Conservation (phyloP, 495 filamentous ascomycete genomes). For the Mycothermus thermophilus region DNA sequence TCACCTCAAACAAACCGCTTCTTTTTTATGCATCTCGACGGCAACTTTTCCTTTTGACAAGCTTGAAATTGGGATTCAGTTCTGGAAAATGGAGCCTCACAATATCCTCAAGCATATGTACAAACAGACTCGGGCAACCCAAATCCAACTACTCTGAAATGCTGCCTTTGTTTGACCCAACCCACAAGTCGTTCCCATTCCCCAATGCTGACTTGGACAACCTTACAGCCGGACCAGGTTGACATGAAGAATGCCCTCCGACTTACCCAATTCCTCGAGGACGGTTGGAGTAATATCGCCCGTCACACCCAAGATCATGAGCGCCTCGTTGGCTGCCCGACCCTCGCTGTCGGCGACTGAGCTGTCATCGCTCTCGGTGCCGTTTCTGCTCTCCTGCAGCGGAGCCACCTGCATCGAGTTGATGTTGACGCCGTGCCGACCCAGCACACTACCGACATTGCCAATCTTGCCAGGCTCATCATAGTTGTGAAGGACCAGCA, state of each 20-base stretch:
- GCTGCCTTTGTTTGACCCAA: no score
- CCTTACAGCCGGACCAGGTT: constrained; percentile 39
- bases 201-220: no score
- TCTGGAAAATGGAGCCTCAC: no score
- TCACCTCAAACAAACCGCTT: no score
- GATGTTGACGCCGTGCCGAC: constrained; percentile 52
- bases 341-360: constrained; percentile 7
- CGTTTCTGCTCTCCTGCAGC: constrained; percentile 20
- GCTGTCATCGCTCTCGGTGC: constrained; percentile 11
- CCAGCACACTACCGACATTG: constrained; percentile 48
- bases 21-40: no score
- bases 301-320: constrained; percentile 62
- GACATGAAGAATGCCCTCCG: constrained; percentile 49
- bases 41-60: no score
- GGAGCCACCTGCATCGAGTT: constrained; percentile 55
- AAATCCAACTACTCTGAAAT: no score
- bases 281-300: constrained; percentile 41
- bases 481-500: constrained; percentile 56
- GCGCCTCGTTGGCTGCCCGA: constrained; percentile 37
- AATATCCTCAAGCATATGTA: no score
- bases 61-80: no score
- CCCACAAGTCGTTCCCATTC: no score
- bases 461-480: constrained; percentile 63
- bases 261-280: constrained; percentile 35
- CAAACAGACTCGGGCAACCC: no score